Evolutionary conservation across 2,329 filamentous ascomycete genomes (phyloP), one percentile per base, ranked within the genome.

Genomic region (Truncatella angustata): DNA sequence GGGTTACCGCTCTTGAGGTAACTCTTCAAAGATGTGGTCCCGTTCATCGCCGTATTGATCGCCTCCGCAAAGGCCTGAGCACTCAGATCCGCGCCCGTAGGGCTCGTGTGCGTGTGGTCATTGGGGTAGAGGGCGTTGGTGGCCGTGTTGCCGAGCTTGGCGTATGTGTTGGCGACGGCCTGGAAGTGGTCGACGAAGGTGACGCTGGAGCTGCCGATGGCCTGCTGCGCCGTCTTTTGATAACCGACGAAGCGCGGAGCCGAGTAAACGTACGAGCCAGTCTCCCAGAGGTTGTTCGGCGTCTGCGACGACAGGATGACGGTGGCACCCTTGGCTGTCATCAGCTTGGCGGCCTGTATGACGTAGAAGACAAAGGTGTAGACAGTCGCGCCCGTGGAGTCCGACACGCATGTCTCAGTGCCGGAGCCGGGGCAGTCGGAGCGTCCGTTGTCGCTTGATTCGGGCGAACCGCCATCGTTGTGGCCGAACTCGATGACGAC

Each of bases 401-500:
- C 64, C 1, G 69, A 71, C n/a, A 50, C 54, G 67, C 81, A 84
- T 1, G 73, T 78, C 66, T 84, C 78, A 51, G 65, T 63, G 37
- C 78, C 79, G 1, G 70, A 70, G 18, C 81, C 80, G 1, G 64
- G 67, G 58, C 85, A 87, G 58, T 80, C 81, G 12, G 75, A 77
- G 23, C 83, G 77, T 4, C 81, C 82, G 60, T 87, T 87, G 67
- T 87, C 84, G 11, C 64, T 71, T 6, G 65, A 63, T 49, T 58
- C 61, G 3, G 82, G 73, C 2, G 75, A 75, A 5, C 84, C 82
- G 39, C 84, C 85, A 62, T 88, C 86, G 65, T 88, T 89, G 73
- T 88, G 85, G 0, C 86, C 85, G 62, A 88, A 87, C 60, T 87
- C 84, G 54, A 88, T 86, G 51, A 88, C 72, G 9, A 87, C 83